Conservation (phyloP, 768 basidiomycete genomes). For the Auricularia cornea region DNA sequence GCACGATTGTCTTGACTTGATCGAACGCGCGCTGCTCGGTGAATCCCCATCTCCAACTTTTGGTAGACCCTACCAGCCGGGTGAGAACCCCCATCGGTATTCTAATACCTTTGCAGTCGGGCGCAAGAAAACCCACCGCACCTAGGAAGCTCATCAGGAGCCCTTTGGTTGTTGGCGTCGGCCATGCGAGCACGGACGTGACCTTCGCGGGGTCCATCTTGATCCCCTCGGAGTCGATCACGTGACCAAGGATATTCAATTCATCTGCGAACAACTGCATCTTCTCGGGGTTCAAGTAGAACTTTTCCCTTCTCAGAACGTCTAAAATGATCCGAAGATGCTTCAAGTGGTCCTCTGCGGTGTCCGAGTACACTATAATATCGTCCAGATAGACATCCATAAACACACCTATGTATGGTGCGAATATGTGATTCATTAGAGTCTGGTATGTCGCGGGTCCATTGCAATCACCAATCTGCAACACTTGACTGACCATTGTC, state of each 20-base stretch:
- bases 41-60: constrained; percentile 16
- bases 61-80: constrained; percentile 8
- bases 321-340: constrained; percentile 5
- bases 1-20: constrained; percentile 18
- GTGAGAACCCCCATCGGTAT: constrained; percentile 32
- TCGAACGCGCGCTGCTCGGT: constrained; percentile 27
- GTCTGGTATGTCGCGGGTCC: constrained; percentile 11
- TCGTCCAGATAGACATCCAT: too few relatives aligned
- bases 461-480: constrained; percentile 13
- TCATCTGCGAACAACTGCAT: constrained; percentile 3
- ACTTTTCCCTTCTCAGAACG: constrained; percentile 1
- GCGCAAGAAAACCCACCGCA: constrained; percentile 28
- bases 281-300: constrained; percentile 5
- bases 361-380: too few relatives aligned
- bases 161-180: constrained; percentile 19
- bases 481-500: constrained; percentile 10
- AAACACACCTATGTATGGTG: constrained; percentile 8
- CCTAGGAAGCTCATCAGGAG: constrained; percentile 27
- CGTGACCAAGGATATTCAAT: constrained; percentile 14
- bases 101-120: constrained; percentile 23
- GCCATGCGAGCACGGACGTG: constrained; percentile 21
- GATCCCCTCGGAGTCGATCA: constrained; percentile 20
- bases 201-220: constrained; percentile 20
- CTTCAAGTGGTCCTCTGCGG: too few relatives aligned
- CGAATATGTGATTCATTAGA: constrained; percentile 10